phyloP scores from a whole-genome alignment of 345 rosid genomes.

The Citrus reticulata region DNA sequence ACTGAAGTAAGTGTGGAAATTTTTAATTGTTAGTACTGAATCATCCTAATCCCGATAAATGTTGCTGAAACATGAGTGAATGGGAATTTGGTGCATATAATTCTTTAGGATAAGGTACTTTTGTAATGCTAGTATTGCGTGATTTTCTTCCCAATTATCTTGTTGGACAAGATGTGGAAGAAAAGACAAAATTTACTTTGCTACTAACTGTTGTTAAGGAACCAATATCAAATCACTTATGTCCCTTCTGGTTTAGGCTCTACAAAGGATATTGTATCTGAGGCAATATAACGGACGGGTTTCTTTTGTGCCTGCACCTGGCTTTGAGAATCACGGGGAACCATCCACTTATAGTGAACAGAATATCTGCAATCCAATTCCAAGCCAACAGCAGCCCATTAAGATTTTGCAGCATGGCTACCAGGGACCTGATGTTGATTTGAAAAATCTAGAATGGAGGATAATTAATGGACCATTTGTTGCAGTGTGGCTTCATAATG shows the following conservation, averaged over 20 bases:
- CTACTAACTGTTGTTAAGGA: background rate
- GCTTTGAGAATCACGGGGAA: constrained; percentile 72
- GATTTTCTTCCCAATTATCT: background rate
- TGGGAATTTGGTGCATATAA: background rate
- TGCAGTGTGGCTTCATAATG: constrained; percentile 96
- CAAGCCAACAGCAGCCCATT: constrained; percentile 27
- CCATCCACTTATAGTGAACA: constrained; percentile 35
- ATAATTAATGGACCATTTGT: constrained; percentile 84
- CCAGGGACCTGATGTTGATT: constrained; percentile 57
- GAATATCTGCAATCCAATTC: background rate
- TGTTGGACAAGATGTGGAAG: background rate
- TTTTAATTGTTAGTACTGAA: background rate
- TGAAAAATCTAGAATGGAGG: constrained; percentile 63
- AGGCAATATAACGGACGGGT: constrained; percentile 72
- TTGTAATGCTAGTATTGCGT: background rate
- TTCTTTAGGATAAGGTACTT: background rate
- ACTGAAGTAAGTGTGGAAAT: background rate
- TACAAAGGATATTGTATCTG: constrained; percentile 60
- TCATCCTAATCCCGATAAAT: background rate
- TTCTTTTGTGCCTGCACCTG: constrained; percentile 91
- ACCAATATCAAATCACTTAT: background rate
- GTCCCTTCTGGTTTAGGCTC: constrained; percentile 39
- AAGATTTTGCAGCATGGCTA: constrained; percentile 36
- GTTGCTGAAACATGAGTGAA: background rate
- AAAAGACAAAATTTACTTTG: background rate